Percentiles rank a stretch among this genome's conserved stretches.
Evolutionary conservation across 257 asterid genomes (phyloP).

Genomic region (Solanum infundibuliforme): DNA sequence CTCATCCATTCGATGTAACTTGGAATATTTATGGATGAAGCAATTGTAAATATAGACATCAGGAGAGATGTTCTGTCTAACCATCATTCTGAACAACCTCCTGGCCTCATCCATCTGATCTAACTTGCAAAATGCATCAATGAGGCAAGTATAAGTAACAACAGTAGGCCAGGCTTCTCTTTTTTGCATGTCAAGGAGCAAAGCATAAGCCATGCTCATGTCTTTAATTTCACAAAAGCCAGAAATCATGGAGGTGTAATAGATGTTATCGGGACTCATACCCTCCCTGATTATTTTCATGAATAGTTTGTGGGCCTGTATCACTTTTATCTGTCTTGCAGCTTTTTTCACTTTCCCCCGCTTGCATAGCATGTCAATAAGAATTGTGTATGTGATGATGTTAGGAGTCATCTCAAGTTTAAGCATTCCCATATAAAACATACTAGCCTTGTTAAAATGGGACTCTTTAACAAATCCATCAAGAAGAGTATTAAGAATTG

Average conservation of each 20-base stretch:
- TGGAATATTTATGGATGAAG: constrained; percentile 28
- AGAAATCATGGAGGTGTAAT: constrained; percentile 42
- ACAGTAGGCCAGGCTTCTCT: constrained; percentile 33
- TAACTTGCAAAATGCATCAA: constrained; percentile 34
- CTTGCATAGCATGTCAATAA: constrained; percentile 25
- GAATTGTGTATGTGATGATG: constrained; percentile 27
- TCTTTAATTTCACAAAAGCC: constrained; percentile 35
- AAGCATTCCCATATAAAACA: constrained; percentile 34
- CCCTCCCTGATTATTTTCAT: constrained; percentile 25
- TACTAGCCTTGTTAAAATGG: constrained; percentile 23
- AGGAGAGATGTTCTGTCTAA: constrained; percentile 14
- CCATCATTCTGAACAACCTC: constrained; percentile 28
- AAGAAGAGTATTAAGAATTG: constrained; percentile 33
- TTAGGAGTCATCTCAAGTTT: constrained; percentile 39
- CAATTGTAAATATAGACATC: constrained; percentile 32
- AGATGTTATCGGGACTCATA: constrained; percentile 21
- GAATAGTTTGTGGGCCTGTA: constrained; percentile 32
- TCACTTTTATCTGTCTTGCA: constrained; percentile 13
- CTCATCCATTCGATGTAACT: constrained; percentile 20
- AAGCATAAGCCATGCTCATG: constrained; percentile 24
- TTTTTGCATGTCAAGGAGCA: constrained; percentile 35
- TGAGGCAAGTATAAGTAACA: constrained; percentile 53
- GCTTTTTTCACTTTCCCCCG: constrained; percentile 26
- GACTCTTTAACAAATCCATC: constrained; percentile 45
- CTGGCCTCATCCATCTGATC: constrained; percentile 19